Evolutionary conservation across 257 asterid genomes (phyloP), one percentile per base, ranked within the genome.

Genomic region (Solanum paucissectum): DNA sequence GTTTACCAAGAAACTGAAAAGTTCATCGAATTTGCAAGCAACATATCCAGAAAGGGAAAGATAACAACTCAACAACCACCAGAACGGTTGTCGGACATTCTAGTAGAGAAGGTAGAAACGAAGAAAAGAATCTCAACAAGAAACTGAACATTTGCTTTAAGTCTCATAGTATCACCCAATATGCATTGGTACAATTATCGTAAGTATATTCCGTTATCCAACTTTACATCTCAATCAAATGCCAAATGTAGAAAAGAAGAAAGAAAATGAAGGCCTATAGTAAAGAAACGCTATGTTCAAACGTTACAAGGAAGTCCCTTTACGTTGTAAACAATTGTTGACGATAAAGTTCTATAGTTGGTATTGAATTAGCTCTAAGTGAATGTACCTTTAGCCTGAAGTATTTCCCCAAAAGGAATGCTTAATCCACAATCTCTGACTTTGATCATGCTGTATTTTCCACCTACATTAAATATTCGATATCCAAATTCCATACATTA

Each of bases 151-250:
- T 87, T 89, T 33, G 13, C 60, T 73, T 52, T 21, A 55, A 83
- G 64, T 33, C 29, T 11, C 86, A 18, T 81, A 62, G 84, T 86
- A 84, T 89, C 86, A 83, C 77, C 83, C 86, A 83, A 90, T 69
- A 88, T 89, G 87, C 84, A 33, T 88, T 86, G 64, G 55, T 85
- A 91, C 86, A 90, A 62, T 86, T 83, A 77, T 87, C 77, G 25
- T 32, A 72, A 81, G 92, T 90, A 89, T 88, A 89, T 88, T 83
- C 86, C 86, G 88, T 91, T 88, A 90, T 82, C 93, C 90, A 89
- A 92, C 89, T 90, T 89, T 87, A 89, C 90, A 87, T 88, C 92
- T 86, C 91, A 89, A 87, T 85, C 90, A 90, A 93, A 87, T 89
- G 86, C 86, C 90, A 87, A 77, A 29, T 62, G 38, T 77, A 89